phyloP scores from a whole-genome alignment of 805 yeast genomes.

The Peterozyma xylosa region DNA sequence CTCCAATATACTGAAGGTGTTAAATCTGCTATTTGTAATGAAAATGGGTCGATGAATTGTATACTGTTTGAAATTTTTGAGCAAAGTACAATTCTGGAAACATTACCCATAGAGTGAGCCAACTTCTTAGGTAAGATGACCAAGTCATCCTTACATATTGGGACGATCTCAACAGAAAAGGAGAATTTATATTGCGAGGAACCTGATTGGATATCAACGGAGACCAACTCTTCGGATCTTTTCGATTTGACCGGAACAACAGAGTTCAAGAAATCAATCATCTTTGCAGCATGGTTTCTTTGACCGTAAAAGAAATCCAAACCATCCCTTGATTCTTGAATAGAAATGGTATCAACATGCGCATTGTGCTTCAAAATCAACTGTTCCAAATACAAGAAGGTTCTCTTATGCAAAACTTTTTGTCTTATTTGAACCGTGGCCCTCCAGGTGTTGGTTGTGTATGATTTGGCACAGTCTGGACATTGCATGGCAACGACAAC shows the following conservation, averaged over 20 bases:
- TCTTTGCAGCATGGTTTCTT: conserved; percentile 85
- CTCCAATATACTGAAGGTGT: conserved; percentile 74
- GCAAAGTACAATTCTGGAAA: conserved; percentile 77
- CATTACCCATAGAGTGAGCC: conserved; percentile 78
- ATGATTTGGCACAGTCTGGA: conserved; percentile 96
- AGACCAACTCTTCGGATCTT: conserved; percentile 84
- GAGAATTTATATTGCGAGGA: conserved; percentile 83
- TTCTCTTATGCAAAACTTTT: conserved; percentile 94
- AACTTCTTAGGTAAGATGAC: conserved; percentile 85
- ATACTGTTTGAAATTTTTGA: conserved; percentile 74
- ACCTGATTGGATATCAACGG: conserved; percentile 90
- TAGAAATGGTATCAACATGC: conserved; percentile 87
- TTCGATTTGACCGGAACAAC: conserved; percentile 81
- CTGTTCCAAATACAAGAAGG: conserved; percentile 93
- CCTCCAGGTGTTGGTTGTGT: conserved; percentile 96
- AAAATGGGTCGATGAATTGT: conserved; percentile 81
- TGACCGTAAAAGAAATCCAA: conserved; percentile 87
- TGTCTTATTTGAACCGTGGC: conserved; percentile 97
- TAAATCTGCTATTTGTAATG: conserved; percentile 73
- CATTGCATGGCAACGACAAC: conserved; percentile 95
- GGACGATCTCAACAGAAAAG: conserved; percentile 88
- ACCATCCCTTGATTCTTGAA: conserved; percentile 90
- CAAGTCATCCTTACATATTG: conserved; percentile 94
- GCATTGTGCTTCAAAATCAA: conserved; percentile 88
- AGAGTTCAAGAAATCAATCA: conserved; percentile 81